A percentile compares a stretch with the other conserved stretches of the same genome.
phyloP scores from a whole-genome alignment of 768 basidiomycete species.

The Lyophyllum atratum region DNA sequence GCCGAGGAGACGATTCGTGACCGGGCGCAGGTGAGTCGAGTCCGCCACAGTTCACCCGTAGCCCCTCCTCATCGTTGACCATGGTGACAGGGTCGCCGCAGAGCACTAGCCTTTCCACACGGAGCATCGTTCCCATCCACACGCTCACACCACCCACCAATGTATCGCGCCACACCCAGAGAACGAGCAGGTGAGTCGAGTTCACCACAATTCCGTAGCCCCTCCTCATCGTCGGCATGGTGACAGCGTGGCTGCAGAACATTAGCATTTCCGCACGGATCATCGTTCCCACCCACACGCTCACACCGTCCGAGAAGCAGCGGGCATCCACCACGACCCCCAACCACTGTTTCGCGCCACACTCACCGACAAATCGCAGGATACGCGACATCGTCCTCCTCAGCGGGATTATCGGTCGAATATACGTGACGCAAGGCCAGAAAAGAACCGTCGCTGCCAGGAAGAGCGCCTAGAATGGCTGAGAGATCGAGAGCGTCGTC shows the following conservation, averaged over 20 bases:
- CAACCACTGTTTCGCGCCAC: background rate
- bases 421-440: no score
- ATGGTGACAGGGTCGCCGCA: no score
- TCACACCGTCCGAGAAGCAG: background rate
- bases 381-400: background rate
- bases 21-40: background rate
- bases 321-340: background rate
- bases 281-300: background rate
- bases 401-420: background rate
- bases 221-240: background rate
- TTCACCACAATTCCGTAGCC: background rate
- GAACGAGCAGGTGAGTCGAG: background rate
- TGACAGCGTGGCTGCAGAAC: background rate
- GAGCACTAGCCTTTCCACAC: no score
- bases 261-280: background rate
- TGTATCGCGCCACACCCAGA: background rate
- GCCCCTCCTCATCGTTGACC: no score
- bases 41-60: no score
- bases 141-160: no score
- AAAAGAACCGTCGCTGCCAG: no score
- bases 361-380: no score
- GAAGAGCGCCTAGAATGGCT: no score
- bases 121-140: no score
- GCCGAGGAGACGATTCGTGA: background rate
- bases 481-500: no score